Percentiles rank a stretch among this genome's conserved stretches.
Conservation (phyloP, 176 grass and related monocot species). For the Secale cereale region DNA sequence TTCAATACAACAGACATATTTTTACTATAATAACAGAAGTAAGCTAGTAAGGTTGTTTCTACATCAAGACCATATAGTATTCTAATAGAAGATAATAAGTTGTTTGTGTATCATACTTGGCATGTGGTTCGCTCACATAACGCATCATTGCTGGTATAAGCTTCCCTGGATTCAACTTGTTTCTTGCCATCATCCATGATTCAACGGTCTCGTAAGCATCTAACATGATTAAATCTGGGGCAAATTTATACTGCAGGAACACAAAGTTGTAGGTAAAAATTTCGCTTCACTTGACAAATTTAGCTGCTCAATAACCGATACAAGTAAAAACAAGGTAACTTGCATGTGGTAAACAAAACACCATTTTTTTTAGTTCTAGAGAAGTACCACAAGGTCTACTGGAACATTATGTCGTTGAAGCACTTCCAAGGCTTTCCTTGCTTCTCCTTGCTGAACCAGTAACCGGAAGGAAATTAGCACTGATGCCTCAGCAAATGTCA, state of each 20-base stretch:
- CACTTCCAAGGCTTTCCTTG: slow-evolving; percentile 92
- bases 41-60: background rate
- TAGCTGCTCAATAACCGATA: background rate
- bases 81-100: slow-evolving; percentile 5
- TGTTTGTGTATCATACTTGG: slow-evolving; percentile 54
- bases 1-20: background rate
- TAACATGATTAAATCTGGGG: slow-evolving; percentile 89
- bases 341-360: background rate
- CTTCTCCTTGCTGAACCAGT: slow-evolving; percentile 89
- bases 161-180: slow-evolving; percentile 93
- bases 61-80: slow-evolving; percentile 13
- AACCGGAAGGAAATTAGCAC: slow-evolving; percentile 21
- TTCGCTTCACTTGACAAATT: background rate
- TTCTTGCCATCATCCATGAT: slow-evolving; percentile 95
- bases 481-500: background rate
- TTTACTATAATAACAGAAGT: background rate
- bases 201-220: slow-evolving; percentile 98
- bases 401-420: slow-evolving; percentile 84
- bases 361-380: background rate
- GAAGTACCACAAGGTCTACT: slow-evolving; percentile 86
- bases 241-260: slow-evolving; percentile 94
- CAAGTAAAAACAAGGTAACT: slow-evolving; percentile 3
- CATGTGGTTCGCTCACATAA: slow-evolving; percentile 97
- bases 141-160: slow-evolving; percentile 99
- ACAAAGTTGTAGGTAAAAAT: slow-evolving; percentile 13